phyloP scores from a whole-genome alignment of 331 rosid species.

The Rhamnella rubrinervis region DNA sequence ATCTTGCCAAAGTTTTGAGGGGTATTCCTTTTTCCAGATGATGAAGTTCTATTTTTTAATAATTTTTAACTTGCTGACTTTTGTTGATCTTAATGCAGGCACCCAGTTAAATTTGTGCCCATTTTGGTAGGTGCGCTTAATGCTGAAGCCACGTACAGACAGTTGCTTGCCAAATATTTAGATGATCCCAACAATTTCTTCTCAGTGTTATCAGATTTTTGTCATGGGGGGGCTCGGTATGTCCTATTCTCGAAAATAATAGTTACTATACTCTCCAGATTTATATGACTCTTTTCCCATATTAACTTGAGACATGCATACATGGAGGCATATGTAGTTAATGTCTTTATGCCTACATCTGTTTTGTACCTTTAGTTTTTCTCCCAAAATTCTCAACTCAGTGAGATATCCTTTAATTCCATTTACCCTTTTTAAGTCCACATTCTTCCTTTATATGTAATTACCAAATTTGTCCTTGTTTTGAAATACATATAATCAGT shows the following conservation, averaged over 20 bases:
- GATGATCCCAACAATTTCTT: conserved; percentile 85
- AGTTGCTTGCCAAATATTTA: conserved; percentile 74
- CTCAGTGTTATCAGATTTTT: conserved; percentile 90
- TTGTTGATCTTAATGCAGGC: conserved; percentile 48
- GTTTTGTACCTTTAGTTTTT: not conserved
- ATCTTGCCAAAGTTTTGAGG: conserved; percentile 93
- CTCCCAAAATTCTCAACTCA: not conserved
- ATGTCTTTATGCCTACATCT: not conserved
- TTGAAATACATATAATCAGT: not conserved
- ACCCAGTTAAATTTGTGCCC: conserved; percentile 80
- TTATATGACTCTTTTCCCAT: not conserved
- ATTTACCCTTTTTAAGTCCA: not conserved
- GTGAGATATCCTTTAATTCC: not conserved
- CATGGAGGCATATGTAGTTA: too few relatives aligned
- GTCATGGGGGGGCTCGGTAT: conserved; percentile 99
- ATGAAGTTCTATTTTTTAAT: conserved; percentile 10
- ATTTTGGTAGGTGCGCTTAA: conserved; percentile 85
- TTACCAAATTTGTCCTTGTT: not conserved
- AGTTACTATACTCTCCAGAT: not conserved
- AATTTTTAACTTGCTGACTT: conserved; percentile 23
- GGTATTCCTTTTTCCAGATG: conserved; percentile 43
- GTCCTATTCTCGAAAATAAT: conserved; percentile 13
- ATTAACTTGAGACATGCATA: not conserved
- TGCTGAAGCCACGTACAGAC: conserved; percentile 77
- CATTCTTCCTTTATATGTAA: not conserved